A percentile compares a stretch with the other conserved stretches of the same genome.
phyloP scores from a whole-genome alignment of 208 protist species.

The Wallacemonas sp. region DNA sequence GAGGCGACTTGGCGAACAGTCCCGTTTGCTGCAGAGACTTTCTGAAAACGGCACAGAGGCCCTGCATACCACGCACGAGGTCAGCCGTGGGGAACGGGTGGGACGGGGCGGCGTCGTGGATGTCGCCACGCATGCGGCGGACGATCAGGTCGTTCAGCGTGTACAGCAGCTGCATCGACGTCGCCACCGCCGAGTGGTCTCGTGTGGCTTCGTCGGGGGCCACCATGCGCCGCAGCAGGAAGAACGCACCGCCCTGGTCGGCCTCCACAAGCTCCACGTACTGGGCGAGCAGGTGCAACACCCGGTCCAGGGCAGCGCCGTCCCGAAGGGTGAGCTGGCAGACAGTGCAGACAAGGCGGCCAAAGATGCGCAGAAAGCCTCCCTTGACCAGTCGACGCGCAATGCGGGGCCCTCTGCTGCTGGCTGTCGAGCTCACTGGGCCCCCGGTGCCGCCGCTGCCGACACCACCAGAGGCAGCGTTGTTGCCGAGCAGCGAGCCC shows the following conservation, averaged over 20 bases:
- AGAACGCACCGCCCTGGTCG: slow-evolving; percentile 28
- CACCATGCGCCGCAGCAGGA: slow-evolving; percentile 33
- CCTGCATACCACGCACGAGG: slow-evolving; percentile 63
- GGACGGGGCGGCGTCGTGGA: slow-evolving; percentile 24
- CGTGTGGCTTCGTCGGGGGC: slow-evolving; percentile 32
- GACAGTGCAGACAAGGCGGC: slow-evolving; percentile 61
- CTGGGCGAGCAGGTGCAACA: slow-evolving; percentile 36
- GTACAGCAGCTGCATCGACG: slow-evolving; percentile 63
- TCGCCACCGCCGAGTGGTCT: slow-evolving; percentile 63
- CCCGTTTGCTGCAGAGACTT: slow-evolving; percentile 57
- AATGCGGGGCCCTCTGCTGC: neutral
- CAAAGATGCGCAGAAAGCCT: slow-evolving; percentile 79
- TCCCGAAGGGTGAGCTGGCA: slow-evolving; percentile 64
- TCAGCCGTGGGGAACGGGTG: slow-evolving; percentile 47
- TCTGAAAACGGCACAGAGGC: slow-evolving; percentile 56
- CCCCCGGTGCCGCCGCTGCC: slow-evolving; percentile 6
- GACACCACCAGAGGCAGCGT: too few species aligned
- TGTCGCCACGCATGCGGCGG: slow-evolving; percentile 50
- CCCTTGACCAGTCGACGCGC: slow-evolving; percentile 29
- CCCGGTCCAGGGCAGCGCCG: slow-evolving; percentile 19
- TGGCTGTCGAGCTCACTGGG: neutral
- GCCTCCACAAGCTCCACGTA: slow-evolving; percentile 52
- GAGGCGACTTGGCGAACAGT: slow-evolving; percentile 25
- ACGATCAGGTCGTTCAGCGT: slow-evolving; percentile 63
- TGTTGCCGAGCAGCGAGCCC: too few species aligned